phyloP scores from a whole-genome alignment of 768 basidiomycete species.

The Kwoniella sp. region DNA sequence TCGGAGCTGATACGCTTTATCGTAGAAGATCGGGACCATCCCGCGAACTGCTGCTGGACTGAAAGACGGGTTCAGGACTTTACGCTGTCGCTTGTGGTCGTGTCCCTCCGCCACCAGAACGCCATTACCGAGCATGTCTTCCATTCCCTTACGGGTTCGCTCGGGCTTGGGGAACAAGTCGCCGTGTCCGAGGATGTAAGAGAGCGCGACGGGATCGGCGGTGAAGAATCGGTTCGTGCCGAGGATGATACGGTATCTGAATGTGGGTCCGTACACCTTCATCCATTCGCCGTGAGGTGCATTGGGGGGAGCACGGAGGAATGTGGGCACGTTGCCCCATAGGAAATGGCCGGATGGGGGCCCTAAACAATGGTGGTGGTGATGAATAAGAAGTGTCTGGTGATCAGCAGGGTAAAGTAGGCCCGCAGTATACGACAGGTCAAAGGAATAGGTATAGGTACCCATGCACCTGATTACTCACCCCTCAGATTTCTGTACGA shows the following conservation, averaged over 20 bases:
- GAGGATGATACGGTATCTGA: constrained; percentile 36
- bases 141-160: constrained; percentile 73
- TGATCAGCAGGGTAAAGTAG: background rate
- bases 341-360: constrained; percentile 30
- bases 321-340: constrained; percentile 29
- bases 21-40: constrained; percentile 64
- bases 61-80: constrained; percentile 60
- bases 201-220: constrained; percentile 73
- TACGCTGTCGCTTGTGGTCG: constrained; percentile 72
- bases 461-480: too few species aligned
- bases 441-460: too few species aligned
- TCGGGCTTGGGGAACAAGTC: constrained; percentile 73
- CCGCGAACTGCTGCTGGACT: constrained; percentile 62
- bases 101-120: constrained; percentile 59
- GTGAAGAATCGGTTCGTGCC: constrained; percentile 71
- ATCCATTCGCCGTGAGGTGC: constrained; percentile 37
- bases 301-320: constrained; percentile 38
- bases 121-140: constrained; percentile 74
- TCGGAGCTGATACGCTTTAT: constrained; percentile 63
- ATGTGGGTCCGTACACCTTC: constrained; percentile 44
- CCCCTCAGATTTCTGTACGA: constrained; percentile 34
- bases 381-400: background rate
- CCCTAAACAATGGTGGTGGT: constrained; percentile 30
- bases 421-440: background rate
- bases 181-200: constrained; percentile 72